Conservation (phyloP, 257 asterid genomes). For the Coffea eugenioides region DNA sequence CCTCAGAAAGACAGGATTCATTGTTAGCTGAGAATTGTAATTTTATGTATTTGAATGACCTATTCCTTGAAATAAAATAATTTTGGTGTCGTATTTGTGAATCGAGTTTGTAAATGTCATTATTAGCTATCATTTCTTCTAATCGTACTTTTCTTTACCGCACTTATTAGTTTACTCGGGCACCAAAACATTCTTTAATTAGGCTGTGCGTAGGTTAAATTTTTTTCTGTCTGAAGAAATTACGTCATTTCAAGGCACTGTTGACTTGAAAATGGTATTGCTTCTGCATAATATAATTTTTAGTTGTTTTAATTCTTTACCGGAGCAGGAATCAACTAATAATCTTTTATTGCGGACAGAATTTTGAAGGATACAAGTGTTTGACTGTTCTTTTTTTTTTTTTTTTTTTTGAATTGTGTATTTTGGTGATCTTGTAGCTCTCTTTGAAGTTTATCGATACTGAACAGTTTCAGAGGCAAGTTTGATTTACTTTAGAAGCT, state of each 20-base stretch:
- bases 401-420: neutral
- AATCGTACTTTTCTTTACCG: neutral
- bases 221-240: neutral
- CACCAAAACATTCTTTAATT: neutral
- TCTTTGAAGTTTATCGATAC: constrained; percentile 84
- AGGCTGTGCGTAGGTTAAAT: neutral
- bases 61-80: too few relatives aligned
- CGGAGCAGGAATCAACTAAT: neutral
- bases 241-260: neutral
- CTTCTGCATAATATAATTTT: neutral
- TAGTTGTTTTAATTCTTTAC: neutral
- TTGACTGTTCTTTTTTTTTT: neutral
- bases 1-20: too few relatives aligned
- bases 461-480: constrained; percentile 86
- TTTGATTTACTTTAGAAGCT: constrained; percentile 13
- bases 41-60: neutral
- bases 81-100: neutral
- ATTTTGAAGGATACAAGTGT: neutral
- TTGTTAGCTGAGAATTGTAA: neutral
- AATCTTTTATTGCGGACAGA: neutral
- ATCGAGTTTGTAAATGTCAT: neutral
- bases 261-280: neutral
- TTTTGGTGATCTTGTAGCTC: constrained; percentile 48
- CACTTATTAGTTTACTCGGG: neutral
- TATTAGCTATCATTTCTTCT: neutral